Evolutionary conservation across 805 yeast species (phyloP), one percentile per base, ranked within the genome.

Genomic region (Zygosaccharomyces pseudorouxii): DNA sequence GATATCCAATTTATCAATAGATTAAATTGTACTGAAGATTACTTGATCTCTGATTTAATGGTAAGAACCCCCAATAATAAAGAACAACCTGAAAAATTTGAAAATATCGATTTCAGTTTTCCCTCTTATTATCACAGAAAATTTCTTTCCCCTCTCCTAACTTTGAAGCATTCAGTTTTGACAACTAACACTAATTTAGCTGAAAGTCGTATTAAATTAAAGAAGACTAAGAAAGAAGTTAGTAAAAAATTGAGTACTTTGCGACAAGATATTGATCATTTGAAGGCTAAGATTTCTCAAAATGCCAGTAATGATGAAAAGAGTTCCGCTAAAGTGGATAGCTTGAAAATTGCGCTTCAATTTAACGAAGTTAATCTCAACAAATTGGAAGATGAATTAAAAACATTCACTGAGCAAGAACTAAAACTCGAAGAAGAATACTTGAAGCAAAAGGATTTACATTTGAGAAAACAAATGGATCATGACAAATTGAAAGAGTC

Each of bases 81-180:
- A n/a, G 53, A 47, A 19, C 38, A 39, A 4, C 33, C 55, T 12
- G 55, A 49, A 19, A 52, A 52, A 31, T 55, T 60, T 23, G 59
- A 55, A 47, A 58, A 53, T 5, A 49, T 65, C n/a, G 68, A 65
- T 52, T 58, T 57, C 38, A 60, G 65, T 41, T 65, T 63, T 49
- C 67, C 69, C 8, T 64, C 68, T 4, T 65, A 63, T 23, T 62
- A 67, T 40, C 70, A 63, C 42, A 63, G 68, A 46, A 63, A 74
- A 22, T 72, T 76, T 31, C 61, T 73, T 22, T 74, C 86, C 1
- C 89, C 90, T 0, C 67, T 83, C 39, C 73, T 79, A 1, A 84
- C 89, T 1, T 67, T 84, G 35, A 79, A 82, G 55, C 83, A 80
- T 55, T 80, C 86, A 18, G 77, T 83, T 30, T 73, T 80, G 29